A percentile compares a stretch with the other conserved stretches of the same genome.
These are phyloP conservation scores for Globisporangium canariense DNA, from an alignment of 352 stramenopile genomes.

Conservation along the genomic window DNA sequence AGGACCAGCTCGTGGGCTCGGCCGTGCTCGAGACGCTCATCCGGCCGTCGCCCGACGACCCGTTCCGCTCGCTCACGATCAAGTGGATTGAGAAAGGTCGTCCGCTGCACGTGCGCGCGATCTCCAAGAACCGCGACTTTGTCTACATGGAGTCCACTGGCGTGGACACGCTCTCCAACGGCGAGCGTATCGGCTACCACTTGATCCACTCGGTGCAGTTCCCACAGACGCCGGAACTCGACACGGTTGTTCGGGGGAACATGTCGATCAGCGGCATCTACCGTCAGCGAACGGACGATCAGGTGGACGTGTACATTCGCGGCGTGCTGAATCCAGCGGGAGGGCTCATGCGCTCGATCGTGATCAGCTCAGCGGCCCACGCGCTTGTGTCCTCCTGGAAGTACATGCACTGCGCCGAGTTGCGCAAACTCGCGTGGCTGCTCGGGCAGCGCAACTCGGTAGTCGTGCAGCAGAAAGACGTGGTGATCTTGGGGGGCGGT, in stretches of 20 bases:
- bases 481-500: neutral
- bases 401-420: constrained; percentile 50
- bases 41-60: constrained; percentile 32
- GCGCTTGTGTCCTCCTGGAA: constrained; percentile 28
- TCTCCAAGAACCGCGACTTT: constrained; percentile 57
- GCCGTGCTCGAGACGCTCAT: constrained; percentile 49
- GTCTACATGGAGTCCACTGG: constrained; percentile 57
- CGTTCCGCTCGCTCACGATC: constrained; percentile 50
- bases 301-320: constrained; percentile 22
- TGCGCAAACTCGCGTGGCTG: constrained; percentile 59
- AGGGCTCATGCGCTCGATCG: constrained; percentile 40
- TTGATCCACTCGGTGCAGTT: constrained; percentile 67
- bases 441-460: constrained; percentile 11
- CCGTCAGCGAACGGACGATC: constrained; percentile 30
- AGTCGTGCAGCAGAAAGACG: constrained; percentile 17
- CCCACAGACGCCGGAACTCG: constrained; percentile 32
- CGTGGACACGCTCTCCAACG: constrained; percentile 34
- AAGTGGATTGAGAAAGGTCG: constrained; percentile 57
- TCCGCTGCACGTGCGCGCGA: constrained; percentile 35
- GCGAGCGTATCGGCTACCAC: constrained; percentile 58
- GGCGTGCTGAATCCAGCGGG: constrained; percentile 30
- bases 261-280: constrained; percentile 59
- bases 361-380: constrained; percentile 33
- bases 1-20: constrained; percentile 37
- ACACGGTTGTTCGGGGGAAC: constrained; percentile 35